These are phyloP conservation scores for Fusarium paranaense DNA, from an alignment of 2,329 filamentous ascomycete genomes.

Conservation along the genomic window DNA sequence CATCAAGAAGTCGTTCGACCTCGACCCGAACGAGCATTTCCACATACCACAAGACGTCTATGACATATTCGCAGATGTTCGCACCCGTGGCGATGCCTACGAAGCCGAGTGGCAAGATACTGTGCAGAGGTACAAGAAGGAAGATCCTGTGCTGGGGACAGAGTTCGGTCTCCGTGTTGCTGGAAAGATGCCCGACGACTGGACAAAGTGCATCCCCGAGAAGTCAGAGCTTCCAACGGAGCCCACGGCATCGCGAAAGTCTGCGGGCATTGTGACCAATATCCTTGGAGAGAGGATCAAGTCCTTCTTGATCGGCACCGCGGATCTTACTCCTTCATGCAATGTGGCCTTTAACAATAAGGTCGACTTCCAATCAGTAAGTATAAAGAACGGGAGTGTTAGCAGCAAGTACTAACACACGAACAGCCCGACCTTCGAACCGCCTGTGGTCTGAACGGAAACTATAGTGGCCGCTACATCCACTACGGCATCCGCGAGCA, in stretches of 20 bases:
- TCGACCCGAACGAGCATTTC: constrained; percentile 51
- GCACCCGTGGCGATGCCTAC: constrained; percentile 55
- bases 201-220: constrained; percentile 60
- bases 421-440: constrained; percentile 51
- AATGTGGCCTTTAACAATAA: constrained; percentile 67
- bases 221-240: constrained; percentile 57
- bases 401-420: not conserved
- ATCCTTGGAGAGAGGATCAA: constrained; percentile 60
- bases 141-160: constrained; percentile 60
- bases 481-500: constrained; percentile 72
- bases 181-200: constrained; percentile 60
- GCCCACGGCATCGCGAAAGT: constrained; percentile 62
- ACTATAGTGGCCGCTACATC: constrained; percentile 66
- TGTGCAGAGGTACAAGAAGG: constrained; percentile 55
- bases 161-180: constrained; percentile 61
- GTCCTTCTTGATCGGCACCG: constrained; percentile 65
- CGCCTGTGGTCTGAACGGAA: constrained; percentile 63
- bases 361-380: constrained; percentile 60
- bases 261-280: constrained; percentile 61
- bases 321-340: constrained; percentile 64
- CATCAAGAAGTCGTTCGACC: constrained; percentile 48
- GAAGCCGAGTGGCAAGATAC: constrained; percentile 61
- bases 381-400: not conserved
- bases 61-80: constrained; percentile 61
- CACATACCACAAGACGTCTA: constrained; percentile 58